phyloP scores from a whole-genome alignment of 805 yeast genomes.

The Kurtzmaniella fragi region DNA sequence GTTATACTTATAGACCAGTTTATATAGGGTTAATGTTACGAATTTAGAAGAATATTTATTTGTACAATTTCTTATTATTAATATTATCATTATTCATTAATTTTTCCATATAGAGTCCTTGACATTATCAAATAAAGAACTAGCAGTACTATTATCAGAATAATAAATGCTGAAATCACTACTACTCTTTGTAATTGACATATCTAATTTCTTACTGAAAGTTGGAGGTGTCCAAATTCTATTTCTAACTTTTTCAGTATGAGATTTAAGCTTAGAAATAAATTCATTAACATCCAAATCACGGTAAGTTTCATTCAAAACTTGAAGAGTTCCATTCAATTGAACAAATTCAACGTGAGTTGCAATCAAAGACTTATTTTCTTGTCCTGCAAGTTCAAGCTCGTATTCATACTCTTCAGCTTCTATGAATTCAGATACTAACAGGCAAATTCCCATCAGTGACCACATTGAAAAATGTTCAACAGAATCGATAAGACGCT shows the following conservation, averaged over 20 bases:
- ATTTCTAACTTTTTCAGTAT: background rate
- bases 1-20: constrained; percentile 56
- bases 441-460: constrained; percentile 2
- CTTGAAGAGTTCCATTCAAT: background rate
- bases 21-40: no score
- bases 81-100: no score
- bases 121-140: constrained; percentile 1
- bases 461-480: constrained; percentile 4
- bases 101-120: background rate
- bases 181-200: constrained; percentile 2
- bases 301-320: constrained; percentile 1
- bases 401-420: background rate
- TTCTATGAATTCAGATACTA: constrained; percentile 1
- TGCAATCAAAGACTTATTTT: no score
- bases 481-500: background rate
- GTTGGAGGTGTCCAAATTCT: background rate
- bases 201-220: background rate
- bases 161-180: constrained; percentile 4
- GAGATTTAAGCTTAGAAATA: constrained; percentile 1
- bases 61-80: no score
- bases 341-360: no score
- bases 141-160: constrained; percentile 1
- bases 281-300: background rate
- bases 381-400: no score
- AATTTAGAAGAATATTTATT: no score